These are phyloP conservation scores for Aspergillus asperescens DNA, from an alignment of 495 filamentous ascomycete genomes.

Conservation along the genomic window DNA sequence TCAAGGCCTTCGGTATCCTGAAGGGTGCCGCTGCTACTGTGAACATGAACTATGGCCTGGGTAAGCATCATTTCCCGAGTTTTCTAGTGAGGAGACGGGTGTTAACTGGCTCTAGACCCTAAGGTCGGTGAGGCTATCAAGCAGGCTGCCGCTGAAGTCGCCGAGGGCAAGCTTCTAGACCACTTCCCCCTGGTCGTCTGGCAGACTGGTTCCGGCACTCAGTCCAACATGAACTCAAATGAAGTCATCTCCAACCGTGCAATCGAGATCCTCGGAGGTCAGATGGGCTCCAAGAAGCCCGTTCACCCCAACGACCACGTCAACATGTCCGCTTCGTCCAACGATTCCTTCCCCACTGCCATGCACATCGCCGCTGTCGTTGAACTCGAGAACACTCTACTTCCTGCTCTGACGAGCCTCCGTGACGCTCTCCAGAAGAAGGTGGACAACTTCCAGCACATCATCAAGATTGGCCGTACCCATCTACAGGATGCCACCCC, in stretches of 20 bases:
- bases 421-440: slow-evolving; percentile 80
- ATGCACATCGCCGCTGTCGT: slow-evolving; percentile 99
- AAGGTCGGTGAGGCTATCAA: slow-evolving; percentile 90
- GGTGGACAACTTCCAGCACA: slow-evolving; percentile 79
- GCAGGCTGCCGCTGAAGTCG: slow-evolving; percentile 90
- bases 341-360: slow-evolving; percentile 98
- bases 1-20: slow-evolving; percentile 92
- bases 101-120: slow-evolving; percentile 52
- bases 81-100: slow-evolving; percentile 3
- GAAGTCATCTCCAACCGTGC: slow-evolving; percentile 99
- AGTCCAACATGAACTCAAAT: slow-evolving; percentile 99
- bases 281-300: slow-evolving; percentile 93
- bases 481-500: slow-evolving; percentile 98
- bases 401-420: slow-evolving; percentile 77
- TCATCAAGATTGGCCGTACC: slow-evolving; percentile 99
- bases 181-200: slow-evolving; percentile 99
- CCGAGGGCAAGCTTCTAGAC: slow-evolving; percentile 86
- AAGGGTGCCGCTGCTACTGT: slow-evolving; percentile 96
- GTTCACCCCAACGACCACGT: slow-evolving; percentile 99
- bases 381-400: slow-evolving; percentile 78
- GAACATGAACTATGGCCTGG: slow-evolving; percentile 92
- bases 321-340: slow-evolving; percentile 97
- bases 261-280: slow-evolving; percentile 93
- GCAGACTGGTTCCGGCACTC: slow-evolving; percentile 97
- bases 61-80: slow-evolving; percentile 44